These are phyloP conservation scores for Penicillium longicatenatum DNA, from an alignment of 495 filamentous ascomycete species.

Conservation along the genomic window DNA sequence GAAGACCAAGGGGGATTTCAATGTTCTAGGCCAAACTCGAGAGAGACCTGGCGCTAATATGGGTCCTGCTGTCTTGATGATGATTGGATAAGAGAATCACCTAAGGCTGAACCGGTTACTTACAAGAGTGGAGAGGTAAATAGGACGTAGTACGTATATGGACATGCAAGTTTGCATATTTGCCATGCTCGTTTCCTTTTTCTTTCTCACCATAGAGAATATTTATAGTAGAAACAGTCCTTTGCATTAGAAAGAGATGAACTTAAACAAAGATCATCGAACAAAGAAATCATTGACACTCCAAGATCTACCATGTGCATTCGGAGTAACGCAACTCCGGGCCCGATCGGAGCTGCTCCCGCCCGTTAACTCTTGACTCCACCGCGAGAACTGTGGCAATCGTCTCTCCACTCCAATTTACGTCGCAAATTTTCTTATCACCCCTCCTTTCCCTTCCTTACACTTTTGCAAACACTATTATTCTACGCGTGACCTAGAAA, in stretches of 20 bases:
- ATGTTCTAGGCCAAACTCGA: neutral
- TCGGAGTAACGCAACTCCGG: conserved; percentile 17
- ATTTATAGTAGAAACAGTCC: too few relatives aligned
- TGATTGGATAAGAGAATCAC: neutral
- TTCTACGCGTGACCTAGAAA: neutral
- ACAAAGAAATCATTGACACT: too few relatives aligned
- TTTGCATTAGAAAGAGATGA: too few relatives aligned
- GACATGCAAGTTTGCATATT: too few relatives aligned
- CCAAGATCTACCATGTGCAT: neutral
- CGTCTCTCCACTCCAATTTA: neutral
- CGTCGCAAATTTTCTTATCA: neutral
- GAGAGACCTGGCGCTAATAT: neutral
- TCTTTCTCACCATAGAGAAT: too few relatives aligned
- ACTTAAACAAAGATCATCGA: too few relatives aligned
- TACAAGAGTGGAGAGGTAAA: neutral
- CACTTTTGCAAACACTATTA: neutral
- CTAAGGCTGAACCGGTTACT: neutral
- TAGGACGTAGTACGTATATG: too few relatives aligned
- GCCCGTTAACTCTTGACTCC: conserved; percentile 4
- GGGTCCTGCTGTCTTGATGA: neutral
- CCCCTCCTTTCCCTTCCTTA: neutral
- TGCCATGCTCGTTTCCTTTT: too few relatives aligned
- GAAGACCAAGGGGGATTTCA: too few relatives aligned
- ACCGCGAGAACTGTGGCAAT: neutral
- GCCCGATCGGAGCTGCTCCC: conserved; percentile 20